Evolutionary conservation across 805 yeast genomes (phyloP), one percentile per base, ranked within the genome.

Genomic region (Candida ipomoeae): DNA sequence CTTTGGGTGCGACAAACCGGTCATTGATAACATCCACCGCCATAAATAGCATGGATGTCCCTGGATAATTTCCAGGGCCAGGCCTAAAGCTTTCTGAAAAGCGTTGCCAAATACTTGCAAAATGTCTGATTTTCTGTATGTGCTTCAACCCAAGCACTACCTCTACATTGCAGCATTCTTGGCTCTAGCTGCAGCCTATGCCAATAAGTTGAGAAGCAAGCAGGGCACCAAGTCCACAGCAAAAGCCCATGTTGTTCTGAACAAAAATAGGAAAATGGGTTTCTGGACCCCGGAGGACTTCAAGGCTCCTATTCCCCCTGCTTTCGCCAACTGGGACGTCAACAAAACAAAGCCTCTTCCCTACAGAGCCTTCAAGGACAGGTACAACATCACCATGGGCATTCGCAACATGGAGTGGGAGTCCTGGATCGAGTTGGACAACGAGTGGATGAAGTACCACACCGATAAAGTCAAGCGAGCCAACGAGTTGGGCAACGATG

Each of bases 351-450:
- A 64, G 49, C 85, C 87, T 1, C 60, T 80, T 35, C 83, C 86
- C n/a, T 82, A 82, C 59, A 69, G 87, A 44, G 87, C 89, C 0
- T 84, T 84, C 67, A 82, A 76, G 60, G 84, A 81, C 63, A 81
- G 78, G 52, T 84, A 84, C 61, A 76, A 69, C 56, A 75, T 84
- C 44, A 84, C 84, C 21, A 84, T 84, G 89, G 89, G 89, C 6
- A 83, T 83, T 40, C 68, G 89, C 55, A 69, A 69, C 51, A 78
- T 83, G 85, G 79, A 81, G 44, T 78, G 78, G 75, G 68, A 78
- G 48, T 71, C 70, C 45, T 84, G 89, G 89, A 79, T 84, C 53
- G 85, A 84, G 60, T 69, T 84, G 51, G 89, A 84, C 62, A 82
- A 80, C 52, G 83, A 84, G 65, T 84, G 86, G 85, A 55, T 58